Percentiles rank a stretch among this genome's conserved stretches.
Conservation (phyloP, 257 asterid genomes). For the Perilla frutescens region DNA sequence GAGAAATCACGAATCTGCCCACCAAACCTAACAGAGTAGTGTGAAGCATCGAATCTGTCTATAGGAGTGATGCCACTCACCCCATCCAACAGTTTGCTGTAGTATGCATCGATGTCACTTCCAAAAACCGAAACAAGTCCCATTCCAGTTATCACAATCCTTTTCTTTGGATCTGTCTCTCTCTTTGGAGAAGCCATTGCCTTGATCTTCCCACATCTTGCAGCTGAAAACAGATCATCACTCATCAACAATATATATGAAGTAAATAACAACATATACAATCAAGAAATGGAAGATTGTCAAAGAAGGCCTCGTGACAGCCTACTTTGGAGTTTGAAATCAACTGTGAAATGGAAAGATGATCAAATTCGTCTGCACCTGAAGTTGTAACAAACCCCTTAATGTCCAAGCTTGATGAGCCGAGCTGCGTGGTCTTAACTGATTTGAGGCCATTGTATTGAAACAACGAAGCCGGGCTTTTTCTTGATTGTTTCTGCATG, state of each 20-base stretch:
- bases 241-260: too few species aligned
- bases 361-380: background rate
- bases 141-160: conserved; percentile 28
- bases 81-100: conserved; percentile 53
- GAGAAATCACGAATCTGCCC: conserved; percentile 61
- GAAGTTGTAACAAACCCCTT: too few species aligned
- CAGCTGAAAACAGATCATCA: background rate
- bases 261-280: background rate
- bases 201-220: background rate
- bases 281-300: background rate
- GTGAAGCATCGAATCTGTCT: conserved; percentile 57
- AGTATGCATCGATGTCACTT: conserved; percentile 48
- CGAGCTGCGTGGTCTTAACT: too few species aligned
- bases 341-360: too few species aligned
- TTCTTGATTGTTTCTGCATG: background rate
- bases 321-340: too few species aligned
- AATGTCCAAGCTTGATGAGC: too few species aligned
- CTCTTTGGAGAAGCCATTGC: conserved; percentile 42
- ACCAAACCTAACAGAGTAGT: conserved; percentile 47
- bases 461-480: background rate
- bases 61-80: conserved; percentile 56
- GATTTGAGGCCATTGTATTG: background rate
- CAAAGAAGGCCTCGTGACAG: too few species aligned
- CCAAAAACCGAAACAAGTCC: conserved; percentile 71
- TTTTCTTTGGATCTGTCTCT: conserved; percentile 42